Percentiles rank a stretch among this genome's conserved stretches.
Evolutionary conservation across 768 basidiomycete genomes (phyloP).

Genomic region (Leccinellum albellum): DNA sequence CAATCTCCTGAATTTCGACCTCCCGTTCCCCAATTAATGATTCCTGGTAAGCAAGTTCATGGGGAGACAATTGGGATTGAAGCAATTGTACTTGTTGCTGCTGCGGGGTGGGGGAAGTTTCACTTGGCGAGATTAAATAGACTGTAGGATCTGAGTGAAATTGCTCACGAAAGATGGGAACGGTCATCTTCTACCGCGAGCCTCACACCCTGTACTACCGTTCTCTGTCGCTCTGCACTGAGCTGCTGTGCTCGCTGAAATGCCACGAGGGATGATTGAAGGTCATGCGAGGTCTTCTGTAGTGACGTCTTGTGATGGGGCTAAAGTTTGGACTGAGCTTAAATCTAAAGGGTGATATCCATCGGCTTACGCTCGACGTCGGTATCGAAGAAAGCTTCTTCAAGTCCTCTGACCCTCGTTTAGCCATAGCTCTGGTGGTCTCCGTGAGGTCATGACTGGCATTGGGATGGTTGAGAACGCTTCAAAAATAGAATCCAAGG

Average conservation of each 20-base stretch:
- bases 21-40: slow-evolving; percentile 81
- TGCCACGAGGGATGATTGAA: slow-evolving; percentile 82
- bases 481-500: background rate
- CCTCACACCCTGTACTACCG: slow-evolving; percentile 84
- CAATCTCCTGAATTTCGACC: slow-evolving; percentile 92
- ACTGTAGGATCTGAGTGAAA: background rate
- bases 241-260: slow-evolving; percentile 91
- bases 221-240: slow-evolving; percentile 86
- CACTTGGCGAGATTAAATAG: slow-evolving; percentile 20
- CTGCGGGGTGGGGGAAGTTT: slow-evolving; percentile 44
- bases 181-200: slow-evolving; percentile 77
- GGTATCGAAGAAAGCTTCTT: slow-evolving; percentile 82
- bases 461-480: slow-evolving; percentile 1
- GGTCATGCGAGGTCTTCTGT: slow-evolving; percentile 91
- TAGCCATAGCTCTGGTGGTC: slow-evolving; percentile 90
- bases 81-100: slow-evolving; percentile 69
- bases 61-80: slow-evolving; percentile 75
- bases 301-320: slow-evolving; percentile 78
- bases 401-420: slow-evolving; percentile 88
- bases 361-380: slow-evolving; percentile 47
- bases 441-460: slow-evolving; percentile 90
- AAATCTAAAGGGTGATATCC: background rate
- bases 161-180: slow-evolving; percentile 27
- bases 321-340: slow-evolving; percentile 35
- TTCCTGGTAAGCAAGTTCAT: slow-evolving; percentile 94